These are phyloP conservation scores for Letharia columbiana DNA, from an alignment of 495 filamentous ascomycete species.

Conservation along the genomic window DNA sequence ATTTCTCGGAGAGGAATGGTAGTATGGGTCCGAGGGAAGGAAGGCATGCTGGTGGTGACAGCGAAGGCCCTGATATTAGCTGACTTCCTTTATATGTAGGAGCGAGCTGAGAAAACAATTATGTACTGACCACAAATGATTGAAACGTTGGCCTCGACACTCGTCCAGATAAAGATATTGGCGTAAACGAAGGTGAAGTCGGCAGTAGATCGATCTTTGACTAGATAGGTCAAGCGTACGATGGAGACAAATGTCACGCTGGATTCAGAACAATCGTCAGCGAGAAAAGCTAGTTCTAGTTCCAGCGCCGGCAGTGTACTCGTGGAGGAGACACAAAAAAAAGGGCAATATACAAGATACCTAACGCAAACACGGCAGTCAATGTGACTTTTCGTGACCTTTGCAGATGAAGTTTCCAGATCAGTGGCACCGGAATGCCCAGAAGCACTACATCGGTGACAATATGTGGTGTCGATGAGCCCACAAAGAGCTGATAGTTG, in stretches of 20 bases:
- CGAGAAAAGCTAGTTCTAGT: neutral
- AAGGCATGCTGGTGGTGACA: too few species aligned
- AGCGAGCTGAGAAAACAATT: too few species aligned
- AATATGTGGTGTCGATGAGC: constrained; percentile 27
- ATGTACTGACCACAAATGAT: too few species aligned
- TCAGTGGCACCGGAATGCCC: constrained; percentile 35
- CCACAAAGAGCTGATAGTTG: constrained; percentile 19
- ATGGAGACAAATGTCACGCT: constrained; percentile 17
- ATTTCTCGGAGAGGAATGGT: neutral
- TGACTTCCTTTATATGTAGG: too few species aligned
- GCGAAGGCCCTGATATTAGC: too few species aligned
- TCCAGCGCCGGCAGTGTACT: neutral
- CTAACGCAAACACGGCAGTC: constrained; percentile 13
- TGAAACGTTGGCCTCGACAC: too few species aligned
- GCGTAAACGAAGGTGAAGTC: too few species aligned
- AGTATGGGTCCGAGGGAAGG: too few species aligned
- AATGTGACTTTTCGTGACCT: constrained; percentile 29
- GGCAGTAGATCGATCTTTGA: neutral
- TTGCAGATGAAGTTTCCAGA: constrained; percentile 33
- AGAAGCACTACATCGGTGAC: constrained; percentile 34
- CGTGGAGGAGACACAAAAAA: neutral
- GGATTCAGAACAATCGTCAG: neutral
- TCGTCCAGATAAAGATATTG: too few species aligned
- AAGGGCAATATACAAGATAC: constrained; percentile 16
- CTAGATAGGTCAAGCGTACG: constrained; percentile 6